Base-by-base conservation (phyloP, 2,329 filamentous ascomycete species). In the Dactylellina drechsleri region DNA sequence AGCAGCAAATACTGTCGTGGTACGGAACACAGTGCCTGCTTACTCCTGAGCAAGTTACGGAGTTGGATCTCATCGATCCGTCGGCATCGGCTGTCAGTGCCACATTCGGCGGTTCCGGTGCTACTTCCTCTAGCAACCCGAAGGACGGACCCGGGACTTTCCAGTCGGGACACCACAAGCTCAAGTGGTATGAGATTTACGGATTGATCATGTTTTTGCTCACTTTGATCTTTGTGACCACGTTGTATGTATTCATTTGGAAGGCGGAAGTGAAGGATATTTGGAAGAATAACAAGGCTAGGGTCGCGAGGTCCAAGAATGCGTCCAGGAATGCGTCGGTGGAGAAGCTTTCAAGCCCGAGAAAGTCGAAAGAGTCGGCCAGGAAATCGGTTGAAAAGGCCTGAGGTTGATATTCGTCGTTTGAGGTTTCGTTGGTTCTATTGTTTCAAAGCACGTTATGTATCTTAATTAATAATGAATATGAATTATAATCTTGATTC, bases 121-220 rank as follows among this genome's bases (percentile, higher is more conserved):
- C 36, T 26, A 10, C 4, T 5, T 16, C 16, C 8, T n/a, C 45
- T 6, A 36, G 41, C 8, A n/a, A 49, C 18, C 28, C 58, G n/a
- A 20, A 49, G 23, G 45, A 18, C 47, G 47, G 59, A 10, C 59
- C 59, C 8, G 59, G 59, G 23, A 10, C 12, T 13, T 53, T 23
- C 16, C 52, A 41, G 26, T 4, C 18, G 1, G 16, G 7, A 8
- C 7, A 4, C 10, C 26, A 47, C 23, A 62, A 53, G 59, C 36
- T 62, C 4, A 40, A 62, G n/a, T 62, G 59, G 59, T 62, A 62
- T 26, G 59, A 62, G 45, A 62, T 62, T 41, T 62, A 62, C 18
- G 59, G 59, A 16, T 20, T 62, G 45, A 62, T 53, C 4, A 41
- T 62, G 31, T 40, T 52, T 26, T 28, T 62, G 59, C n/a, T 62